Base-by-base conservation (phyloP, 23 red algal species). In the Gracilaria domingensis region DNA sequence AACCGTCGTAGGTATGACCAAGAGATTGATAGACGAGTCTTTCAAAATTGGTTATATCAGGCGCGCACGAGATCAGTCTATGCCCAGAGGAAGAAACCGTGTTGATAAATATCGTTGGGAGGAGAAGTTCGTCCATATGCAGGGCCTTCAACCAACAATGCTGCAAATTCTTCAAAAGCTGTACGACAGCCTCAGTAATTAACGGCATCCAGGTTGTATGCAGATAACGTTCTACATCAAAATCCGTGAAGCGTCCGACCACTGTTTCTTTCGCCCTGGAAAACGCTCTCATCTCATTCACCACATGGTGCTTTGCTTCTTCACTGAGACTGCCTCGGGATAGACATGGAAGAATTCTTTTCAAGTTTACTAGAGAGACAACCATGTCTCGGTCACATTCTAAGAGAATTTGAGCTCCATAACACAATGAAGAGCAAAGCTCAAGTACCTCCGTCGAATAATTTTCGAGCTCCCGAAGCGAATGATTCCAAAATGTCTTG, bases 311-410 rank as follows among this genome's bases (percentile, higher is more conserved):
- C 26, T 51, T 50, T 14, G 72, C 36, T 77, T 77, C 72, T 26
- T 77, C 72, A 51, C 45, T 70, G 17, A 85, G 24, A 48, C 14
- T 53, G 8, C 81, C 56, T 25, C 25, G 54, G 16, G 38, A 44
- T 53, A 65, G 81, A 60, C 29, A 42, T 5, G 29, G 40, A 85
- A 38, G 28, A 21, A 35, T 71, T 26, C 29, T 24, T 66, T 50
- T 66, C 8, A 85, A 25, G n/a, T 75, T 59, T 4, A 21, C 18
- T 4, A 74, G 50, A 49, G 84, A 37, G 34, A 23, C 45, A 6
- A 62, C 50, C 64, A 87, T 70, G 2, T 9, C 84, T 26, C 47
- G 50, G 32, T 87, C 84, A 51, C 51, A 49, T 66, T 87, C 84
- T 13, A 73, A 37, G n/a, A 87, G 33, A 87, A 75, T 12, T 37